Evolutionary conservation across 1,139 yeast species (phyloP).

Genomic region (Geotrichum australiense): DNA sequence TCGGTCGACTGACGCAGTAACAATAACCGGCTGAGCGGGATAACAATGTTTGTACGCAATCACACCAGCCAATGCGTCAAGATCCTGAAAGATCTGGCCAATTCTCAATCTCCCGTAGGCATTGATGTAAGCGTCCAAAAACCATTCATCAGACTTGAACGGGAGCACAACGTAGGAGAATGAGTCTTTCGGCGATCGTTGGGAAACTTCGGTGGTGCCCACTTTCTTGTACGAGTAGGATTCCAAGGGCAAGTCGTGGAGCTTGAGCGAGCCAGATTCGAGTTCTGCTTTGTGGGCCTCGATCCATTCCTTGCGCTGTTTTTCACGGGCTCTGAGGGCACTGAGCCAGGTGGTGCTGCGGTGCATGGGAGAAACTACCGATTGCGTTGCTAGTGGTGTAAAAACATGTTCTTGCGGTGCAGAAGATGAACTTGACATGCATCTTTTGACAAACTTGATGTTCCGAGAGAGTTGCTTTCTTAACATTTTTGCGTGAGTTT

Average conservation of each 20-base stretch:
- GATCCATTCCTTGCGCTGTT: constrained; percentile 57
- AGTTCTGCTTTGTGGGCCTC: constrained; percentile 22
- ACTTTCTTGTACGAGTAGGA: constrained; percentile 53
- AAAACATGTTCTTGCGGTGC: constrained; percentile 23
- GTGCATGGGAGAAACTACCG: constrained; percentile 34
- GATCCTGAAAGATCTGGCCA: constrained; percentile 87
- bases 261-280: constrained; percentile 14
- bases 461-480: too few species aligned
- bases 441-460: too few species aligned
- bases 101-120: constrained; percentile 84
- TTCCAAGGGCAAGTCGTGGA: constrained; percentile 19
- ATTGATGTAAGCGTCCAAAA: constrained; percentile 80
- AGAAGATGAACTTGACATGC: neutral
- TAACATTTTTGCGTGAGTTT: too few species aligned
- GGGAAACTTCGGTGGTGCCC: constrained; percentile 56
- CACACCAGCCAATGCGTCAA: constrained; percentile 84
- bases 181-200: constrained; percentile 67
- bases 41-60: constrained; percentile 81
- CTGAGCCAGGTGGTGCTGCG: constrained; percentile 65
- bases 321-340: constrained; percentile 68
- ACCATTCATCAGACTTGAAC: constrained; percentile 74
- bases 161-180: constrained; percentile 70
- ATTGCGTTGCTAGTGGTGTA: constrained; percentile 33
- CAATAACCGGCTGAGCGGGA: constrained; percentile 89
- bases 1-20: constrained; percentile 90